Conservation (phyloP, 352 stramenopile genomes). For the Thalassiosira allenii region DNA sequence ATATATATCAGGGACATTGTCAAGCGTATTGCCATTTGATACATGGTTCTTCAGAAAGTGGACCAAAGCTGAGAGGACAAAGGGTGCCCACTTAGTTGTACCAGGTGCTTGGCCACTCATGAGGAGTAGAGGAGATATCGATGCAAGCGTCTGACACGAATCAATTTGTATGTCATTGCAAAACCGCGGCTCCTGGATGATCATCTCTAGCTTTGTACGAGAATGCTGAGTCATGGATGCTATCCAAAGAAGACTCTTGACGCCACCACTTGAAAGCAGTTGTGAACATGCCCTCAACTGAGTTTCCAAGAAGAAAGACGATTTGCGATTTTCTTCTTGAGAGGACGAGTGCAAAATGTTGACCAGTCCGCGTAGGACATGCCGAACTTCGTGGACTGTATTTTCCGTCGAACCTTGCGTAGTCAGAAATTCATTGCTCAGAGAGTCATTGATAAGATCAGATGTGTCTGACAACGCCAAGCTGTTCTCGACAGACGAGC, state of each 20-base stretch:
- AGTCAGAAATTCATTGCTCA: conserved; percentile 19
- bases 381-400: conserved; percentile 27
- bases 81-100: conserved; percentile 49
- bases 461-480: conserved; percentile 10
- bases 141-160: conserved; percentile 63
- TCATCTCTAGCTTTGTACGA: conserved; percentile 31
- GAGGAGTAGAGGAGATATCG: conserved; percentile 68
- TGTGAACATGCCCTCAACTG: conserved; percentile 23
- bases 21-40: background rate
- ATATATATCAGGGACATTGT: conserved; percentile 36
- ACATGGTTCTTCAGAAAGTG: conserved; percentile 53
- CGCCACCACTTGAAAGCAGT: conserved; percentile 54
- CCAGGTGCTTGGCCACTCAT: conserved; percentile 41
- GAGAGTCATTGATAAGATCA: conserved; percentile 27
- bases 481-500: conserved; percentile 17
- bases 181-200: conserved; percentile 5
- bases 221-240: conserved; percentile 43
- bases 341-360: conserved; percentile 35
- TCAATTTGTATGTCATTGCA: conserved; percentile 57
- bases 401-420: conserved; percentile 2
- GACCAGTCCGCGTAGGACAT: conserved; percentile 27
- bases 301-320: background rate
- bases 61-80: conserved; percentile 61
- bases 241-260: conserved; percentile 67
- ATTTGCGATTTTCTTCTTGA: background rate